Evolutionary conservation across 192 early-diverging fungal species (phyloP).

Genomic region (Podila clonocystis): DNA sequence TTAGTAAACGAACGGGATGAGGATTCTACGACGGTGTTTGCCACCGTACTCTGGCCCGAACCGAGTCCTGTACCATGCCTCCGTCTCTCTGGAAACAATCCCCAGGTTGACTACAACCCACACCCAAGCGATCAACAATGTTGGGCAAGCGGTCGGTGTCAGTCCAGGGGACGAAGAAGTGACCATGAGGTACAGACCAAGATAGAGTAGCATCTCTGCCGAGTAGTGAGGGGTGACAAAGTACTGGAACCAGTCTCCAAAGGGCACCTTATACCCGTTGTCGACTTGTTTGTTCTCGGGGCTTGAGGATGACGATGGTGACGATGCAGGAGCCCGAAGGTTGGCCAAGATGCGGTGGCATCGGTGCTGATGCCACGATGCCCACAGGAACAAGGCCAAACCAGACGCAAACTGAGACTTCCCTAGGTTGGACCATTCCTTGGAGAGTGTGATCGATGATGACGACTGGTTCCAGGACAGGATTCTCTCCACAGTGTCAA

Average conservation of each 20-base stretch:
- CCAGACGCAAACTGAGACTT: constrained; percentile 30
- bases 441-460: not conserved
- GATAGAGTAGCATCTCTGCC: constrained; percentile 77
- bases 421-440: not conserved
- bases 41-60: constrained; percentile 64
- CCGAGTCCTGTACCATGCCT: constrained; percentile 70
- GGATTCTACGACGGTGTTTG: constrained; percentile 1
- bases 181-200: constrained; percentile 62
- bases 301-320: not conserved
- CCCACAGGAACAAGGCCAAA: constrained; percentile 59
- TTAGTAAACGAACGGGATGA: constrained; percentile 27
- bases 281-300: not conserved
- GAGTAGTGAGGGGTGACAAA: constrained; percentile 76
- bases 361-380: constrained; percentile 70
- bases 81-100: constrained; percentile 70
- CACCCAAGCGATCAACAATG: constrained; percentile 53
- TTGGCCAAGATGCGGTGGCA: constrained; percentile 74
- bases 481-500: constrained; percentile 50
- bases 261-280: constrained; percentile 67
- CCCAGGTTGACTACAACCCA: constrained; percentile 75
- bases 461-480: constrained; percentile 23
- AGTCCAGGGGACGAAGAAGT: not conserved
- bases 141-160: not conserved
- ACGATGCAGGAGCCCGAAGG: constrained; percentile 50
- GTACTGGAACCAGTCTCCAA: constrained; percentile 73